phyloP scores from a whole-genome alignment of 2,329 filamentous ascomycete species.

The Bipolaris zeicola region DNA sequence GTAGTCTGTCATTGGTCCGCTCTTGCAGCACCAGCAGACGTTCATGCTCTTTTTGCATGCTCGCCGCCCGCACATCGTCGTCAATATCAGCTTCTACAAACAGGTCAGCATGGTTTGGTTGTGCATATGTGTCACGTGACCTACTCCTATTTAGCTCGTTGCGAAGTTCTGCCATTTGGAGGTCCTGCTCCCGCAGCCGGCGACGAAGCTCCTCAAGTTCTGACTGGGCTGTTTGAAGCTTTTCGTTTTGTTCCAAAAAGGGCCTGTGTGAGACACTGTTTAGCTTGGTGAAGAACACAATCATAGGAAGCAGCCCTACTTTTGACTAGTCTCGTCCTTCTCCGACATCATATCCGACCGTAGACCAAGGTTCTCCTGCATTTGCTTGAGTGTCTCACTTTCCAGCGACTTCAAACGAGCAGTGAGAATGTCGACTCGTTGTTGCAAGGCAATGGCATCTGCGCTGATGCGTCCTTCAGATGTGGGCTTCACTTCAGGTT shows the following conservation, averaged over 20 bases:
- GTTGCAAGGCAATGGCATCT: constrained; percentile 47
- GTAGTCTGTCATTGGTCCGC: constrained; percentile 41
- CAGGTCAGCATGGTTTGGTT: constrained; percentile 3
- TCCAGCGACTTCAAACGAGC: constrained; percentile 47
- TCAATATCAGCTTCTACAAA: constrained; percentile 35
- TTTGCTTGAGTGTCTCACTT: constrained; percentile 49
- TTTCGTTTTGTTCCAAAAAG: constrained; percentile 48
- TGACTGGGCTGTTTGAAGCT: constrained; percentile 42
- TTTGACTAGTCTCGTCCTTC: constrained; percentile 44
- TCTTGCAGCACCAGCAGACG: constrained; percentile 44
- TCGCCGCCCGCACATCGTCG: constrained; percentile 37
- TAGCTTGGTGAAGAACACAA: neutral
- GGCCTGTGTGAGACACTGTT: constrained; percentile 24
- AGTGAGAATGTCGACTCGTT: constrained; percentile 48
- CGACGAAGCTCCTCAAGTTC: constrained; percentile 45
- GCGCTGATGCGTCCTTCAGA: constrained; percentile 36
- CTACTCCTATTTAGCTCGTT: constrained; percentile 46
- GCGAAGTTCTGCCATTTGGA: constrained; percentile 44
- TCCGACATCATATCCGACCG: constrained; percentile 46
- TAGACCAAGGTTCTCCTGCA: constrained; percentile 49
- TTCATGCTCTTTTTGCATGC: constrained; percentile 44
- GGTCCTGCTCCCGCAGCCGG: constrained; percentile 43
- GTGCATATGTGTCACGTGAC: neutral
- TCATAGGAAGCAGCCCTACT: constrained; percentile 18
- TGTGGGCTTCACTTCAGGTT: constrained; percentile 19